These are phyloP conservation scores for Tillandsia leiboldiana DNA, from an alignment of 176 grass and related monocot species.

Conservation along the genomic window DNA sequence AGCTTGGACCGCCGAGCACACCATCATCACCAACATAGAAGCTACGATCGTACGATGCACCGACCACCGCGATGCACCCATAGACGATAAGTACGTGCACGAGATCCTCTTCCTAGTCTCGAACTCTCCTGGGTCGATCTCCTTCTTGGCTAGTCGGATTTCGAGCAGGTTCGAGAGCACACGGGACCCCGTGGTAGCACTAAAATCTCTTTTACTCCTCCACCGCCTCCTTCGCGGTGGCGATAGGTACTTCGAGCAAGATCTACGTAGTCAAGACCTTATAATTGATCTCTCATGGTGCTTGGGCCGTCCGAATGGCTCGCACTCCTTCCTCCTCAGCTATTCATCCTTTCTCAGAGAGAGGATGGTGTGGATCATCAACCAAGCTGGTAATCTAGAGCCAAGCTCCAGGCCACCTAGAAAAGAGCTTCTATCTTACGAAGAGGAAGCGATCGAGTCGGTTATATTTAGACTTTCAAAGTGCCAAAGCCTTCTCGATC, in stretches of 20 bases:
- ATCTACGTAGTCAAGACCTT: constrained; percentile 59
- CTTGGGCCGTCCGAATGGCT: constrained; percentile 14
- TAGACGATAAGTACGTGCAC: constrained; percentile 50
- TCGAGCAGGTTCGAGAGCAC: constrained; percentile 47
- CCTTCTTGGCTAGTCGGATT: constrained; percentile 76
- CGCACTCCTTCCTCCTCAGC: constrained; percentile 49
- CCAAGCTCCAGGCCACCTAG: constrained; percentile 20
- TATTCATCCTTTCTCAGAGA: constrained; percentile 77
- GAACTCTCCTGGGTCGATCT: constrained; percentile 77
- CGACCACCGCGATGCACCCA: constrained; percentile 8
- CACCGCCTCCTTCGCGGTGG: constrained; percentile 87
- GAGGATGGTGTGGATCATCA: constrained; percentile 76
- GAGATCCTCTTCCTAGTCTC: constrained; percentile 92
- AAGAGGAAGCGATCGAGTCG: constrained; percentile 18
- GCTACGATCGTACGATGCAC: constrained; percentile 60
- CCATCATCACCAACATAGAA: constrained; percentile 58
- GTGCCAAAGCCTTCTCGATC: constrained; percentile 72
- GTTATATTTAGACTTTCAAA: constrained; percentile 46
- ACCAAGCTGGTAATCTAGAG: constrained; percentile 71
- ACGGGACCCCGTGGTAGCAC: constrained; percentile 32
- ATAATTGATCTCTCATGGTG: constrained; percentile 29
- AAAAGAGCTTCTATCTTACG: constrained; percentile 4
- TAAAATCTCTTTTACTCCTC: constrained; percentile 57
- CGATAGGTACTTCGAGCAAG: constrained; percentile 80
- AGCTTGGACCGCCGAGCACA: constrained; percentile 21